phyloP scores from a whole-genome alignment of 352 stramenopile species.

The Pythium scleroteichum region DNA sequence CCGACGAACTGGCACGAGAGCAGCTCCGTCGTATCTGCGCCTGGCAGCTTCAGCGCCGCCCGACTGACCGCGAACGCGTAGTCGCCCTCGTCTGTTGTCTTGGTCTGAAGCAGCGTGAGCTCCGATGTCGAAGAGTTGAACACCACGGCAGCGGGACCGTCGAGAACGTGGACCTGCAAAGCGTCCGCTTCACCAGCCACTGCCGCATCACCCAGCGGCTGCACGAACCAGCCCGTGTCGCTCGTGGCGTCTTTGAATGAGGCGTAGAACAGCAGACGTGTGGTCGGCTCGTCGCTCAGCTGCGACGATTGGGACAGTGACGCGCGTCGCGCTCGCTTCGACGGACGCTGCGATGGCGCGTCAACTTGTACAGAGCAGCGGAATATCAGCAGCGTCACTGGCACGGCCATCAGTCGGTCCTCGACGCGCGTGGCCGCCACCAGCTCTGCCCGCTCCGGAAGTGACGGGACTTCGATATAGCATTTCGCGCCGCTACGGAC shows the following conservation, averaged over 20 bases:
- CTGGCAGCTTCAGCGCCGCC: neutral
- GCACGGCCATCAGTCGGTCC: conserved; percentile 11
- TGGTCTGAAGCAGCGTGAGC: conserved; percentile 12
- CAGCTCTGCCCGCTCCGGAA: neutral
- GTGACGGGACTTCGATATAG: neutral
- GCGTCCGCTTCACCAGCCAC: conserved; percentile 3
- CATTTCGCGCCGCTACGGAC: conserved; percentile 11
- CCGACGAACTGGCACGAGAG: conserved; percentile 23
- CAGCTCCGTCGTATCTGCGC: neutral
- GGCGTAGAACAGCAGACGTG: conserved; percentile 16
- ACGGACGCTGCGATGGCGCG: neutral
- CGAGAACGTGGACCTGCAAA: conserved; percentile 9
- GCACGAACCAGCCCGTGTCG: conserved; percentile 7
- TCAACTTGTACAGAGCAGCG: neutral
- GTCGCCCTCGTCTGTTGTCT: conserved; percentile 1
- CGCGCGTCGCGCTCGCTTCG: conserved; percentile 18
- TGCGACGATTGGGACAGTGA: neutral
- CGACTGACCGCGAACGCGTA: conserved; percentile 2
- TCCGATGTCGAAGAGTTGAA: neutral
- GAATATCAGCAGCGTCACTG: conserved; percentile 20
- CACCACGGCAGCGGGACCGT: conserved; percentile 15
- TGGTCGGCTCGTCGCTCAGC: neutral
- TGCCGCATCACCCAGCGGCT: conserved; percentile 13
- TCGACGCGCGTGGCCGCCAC: conserved; percentile 10
- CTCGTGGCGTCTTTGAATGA: neutral